Conservation (phyloP, 2,329 filamentous ascomycete species). For the Coniochaeta sp. region DNA sequence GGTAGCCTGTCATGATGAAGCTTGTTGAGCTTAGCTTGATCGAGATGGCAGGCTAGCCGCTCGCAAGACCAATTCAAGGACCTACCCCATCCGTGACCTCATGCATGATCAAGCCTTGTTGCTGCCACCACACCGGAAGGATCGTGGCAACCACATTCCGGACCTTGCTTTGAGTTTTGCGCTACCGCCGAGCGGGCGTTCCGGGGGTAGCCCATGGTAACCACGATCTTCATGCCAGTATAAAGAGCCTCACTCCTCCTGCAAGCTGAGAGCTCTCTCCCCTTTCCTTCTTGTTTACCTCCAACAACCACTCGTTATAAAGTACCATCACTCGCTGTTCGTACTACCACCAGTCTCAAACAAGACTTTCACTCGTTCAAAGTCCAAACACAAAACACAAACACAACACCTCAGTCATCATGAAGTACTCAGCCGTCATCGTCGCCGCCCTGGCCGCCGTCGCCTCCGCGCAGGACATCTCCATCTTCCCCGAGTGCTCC, state of each 20-base stretch:
- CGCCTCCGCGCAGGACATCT: slow-evolving; percentile 16
- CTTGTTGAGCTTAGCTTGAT: background rate
- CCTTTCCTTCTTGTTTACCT: background rate
- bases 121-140: background rate
- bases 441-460: slow-evolving; percentile 12
- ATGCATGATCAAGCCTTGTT: background rate
- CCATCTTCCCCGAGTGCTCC: slow-evolving; percentile 17
- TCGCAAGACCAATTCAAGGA: too few relatives aligned
- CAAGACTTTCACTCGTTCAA: background rate
- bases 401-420: slow-evolving; percentile 9
- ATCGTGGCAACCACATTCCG: background rate
- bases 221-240: background rate
- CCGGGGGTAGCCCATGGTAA: background rate
- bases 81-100: slow-evolving; percentile 2
- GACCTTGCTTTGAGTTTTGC: background rate
- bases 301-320: background rate
- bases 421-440: slow-evolving; percentile 18
- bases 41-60: background rate
- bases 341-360: too few relatives aligned
- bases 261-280: background rate
- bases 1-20: background rate
- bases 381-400: background rate
- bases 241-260: background rate
- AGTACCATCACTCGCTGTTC: background rate
- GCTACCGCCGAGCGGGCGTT: background rate